Conservation (phyloP, 371 early-diverging fungal genomes). For the Actinomucor elegans region DNA sequence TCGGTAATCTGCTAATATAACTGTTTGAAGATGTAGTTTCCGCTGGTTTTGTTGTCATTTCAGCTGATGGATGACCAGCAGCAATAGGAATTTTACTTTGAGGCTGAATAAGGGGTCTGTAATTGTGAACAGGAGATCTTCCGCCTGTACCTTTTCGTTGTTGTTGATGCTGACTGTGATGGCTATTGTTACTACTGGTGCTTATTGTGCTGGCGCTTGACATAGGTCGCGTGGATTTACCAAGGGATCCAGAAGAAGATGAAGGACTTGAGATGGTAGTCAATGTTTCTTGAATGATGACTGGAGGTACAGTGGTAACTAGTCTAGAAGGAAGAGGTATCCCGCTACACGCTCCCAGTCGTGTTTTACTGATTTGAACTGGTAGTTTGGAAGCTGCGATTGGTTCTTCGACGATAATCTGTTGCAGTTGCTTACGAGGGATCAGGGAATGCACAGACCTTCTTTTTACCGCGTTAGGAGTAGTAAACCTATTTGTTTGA, state of each 20-base stretch:
- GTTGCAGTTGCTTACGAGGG: neutral
- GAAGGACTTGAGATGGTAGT: neutral
- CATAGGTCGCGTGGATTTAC: neutral
- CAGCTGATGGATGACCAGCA: neutral
- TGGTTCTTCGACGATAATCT: neutral
- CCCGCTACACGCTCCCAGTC: too few relatives aligned
- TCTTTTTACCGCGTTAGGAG: neutral
- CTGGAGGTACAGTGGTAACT: neutral
- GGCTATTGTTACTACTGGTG: neutral
- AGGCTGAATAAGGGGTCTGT: neutral
- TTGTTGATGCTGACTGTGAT: neutral
- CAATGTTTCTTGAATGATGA: neutral
- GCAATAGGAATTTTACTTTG: neutral
- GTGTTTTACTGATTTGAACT: too few relatives aligned
- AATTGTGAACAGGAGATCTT: neutral
- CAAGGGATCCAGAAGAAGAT: neutral
- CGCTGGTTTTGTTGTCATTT: neutral
- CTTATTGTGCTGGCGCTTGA: constrained; percentile 4
- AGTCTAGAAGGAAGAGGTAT: neutral
- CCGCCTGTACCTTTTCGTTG: neutral
- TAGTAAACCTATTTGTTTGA: neutral
- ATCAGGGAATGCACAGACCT: neutral
- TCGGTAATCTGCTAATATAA: neutral
- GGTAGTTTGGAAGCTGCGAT: neutral
- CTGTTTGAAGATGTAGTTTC: neutral